Base-by-base conservation (phyloP, 371 early-diverging fungal species). In the Entomophthora muscae region DNA sequence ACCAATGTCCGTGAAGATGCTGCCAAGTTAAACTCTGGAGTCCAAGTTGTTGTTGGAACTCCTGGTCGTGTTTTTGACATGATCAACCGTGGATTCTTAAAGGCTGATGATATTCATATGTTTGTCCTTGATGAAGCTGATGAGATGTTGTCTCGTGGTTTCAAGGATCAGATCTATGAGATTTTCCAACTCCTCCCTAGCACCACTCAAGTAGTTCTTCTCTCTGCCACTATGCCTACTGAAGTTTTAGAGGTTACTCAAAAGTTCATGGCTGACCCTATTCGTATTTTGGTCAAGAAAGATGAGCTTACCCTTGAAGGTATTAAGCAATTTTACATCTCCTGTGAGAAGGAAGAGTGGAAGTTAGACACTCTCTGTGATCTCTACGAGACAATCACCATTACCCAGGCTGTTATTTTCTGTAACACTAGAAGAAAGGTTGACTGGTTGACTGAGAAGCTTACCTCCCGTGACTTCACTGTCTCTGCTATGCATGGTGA, bases 81-180 rank as follows among this genome's bases (percentile, higher is more conserved):
- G 93, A 90, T 95, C 69, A 84, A 88, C 74, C 82, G 87, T 65
- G 77, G 88, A 57, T 79, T 80, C 57, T 74, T 95, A 62, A 81
- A 84, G 57, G 80, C 91, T 56, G 80, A 83, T 62, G 27, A 75
- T 67, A 84, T 95, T 69, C 87, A 88, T 75, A 81, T 95, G 83
- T 88, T 97, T 68, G 86, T 97, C 63, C 83, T 97, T 52, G 98
- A 97, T 76, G 98, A 95, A 75, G 96, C 98, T 57, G 98, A 97
- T 80, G 94, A 95, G 75, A 86, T 97, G 89, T 76, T 96, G 66
- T 86, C 88, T 65, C 83, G 83, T 62, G 95, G 93, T 70, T 95
- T 97, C 80, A 86, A 87, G 76, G 95, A 94, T 53, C 89, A 93
- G 75, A 91, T 97, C 67, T 89, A 93, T 71, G 84, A 89, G 60